These are phyloP conservation scores for Serpula lacrymans DNA, from an alignment of 768 basidiomycete species.

Conservation along the genomic window DNA sequence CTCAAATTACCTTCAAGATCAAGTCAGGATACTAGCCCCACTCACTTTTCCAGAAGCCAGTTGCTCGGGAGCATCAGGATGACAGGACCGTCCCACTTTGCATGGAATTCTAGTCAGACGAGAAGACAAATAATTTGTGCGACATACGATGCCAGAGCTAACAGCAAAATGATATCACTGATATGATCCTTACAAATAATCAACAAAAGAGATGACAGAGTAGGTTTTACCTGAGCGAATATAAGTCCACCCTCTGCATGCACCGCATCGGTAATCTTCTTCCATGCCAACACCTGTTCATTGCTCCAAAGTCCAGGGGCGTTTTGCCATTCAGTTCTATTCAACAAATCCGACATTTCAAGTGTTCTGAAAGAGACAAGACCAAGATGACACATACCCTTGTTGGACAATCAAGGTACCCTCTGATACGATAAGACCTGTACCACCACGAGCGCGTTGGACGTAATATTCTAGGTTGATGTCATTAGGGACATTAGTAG, in stretches of 20 bases:
- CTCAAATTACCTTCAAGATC: too few relatives aligned
- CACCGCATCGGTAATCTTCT: slow-evolving; percentile 43
- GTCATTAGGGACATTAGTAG: slow-evolving; percentile 35
- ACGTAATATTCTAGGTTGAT: slow-evolving; percentile 39
- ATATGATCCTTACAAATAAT: too few relatives aligned
- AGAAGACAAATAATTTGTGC: not conserved
- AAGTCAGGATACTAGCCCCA: too few relatives aligned
- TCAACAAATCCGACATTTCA: not conserved
- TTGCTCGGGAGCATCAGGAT: slow-evolving; percentile 39
- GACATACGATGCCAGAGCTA: too few relatives aligned
- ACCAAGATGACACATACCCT: slow-evolving; percentile 36
- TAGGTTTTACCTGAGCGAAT: slow-evolving; percentile 38
- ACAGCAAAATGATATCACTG: too few relatives aligned
- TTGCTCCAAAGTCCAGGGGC: slow-evolving; percentile 47
- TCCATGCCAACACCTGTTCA: slow-evolving; percentile 44
- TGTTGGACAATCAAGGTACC: slow-evolving; percentile 38
- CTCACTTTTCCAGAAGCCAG: slow-evolving; percentile 32
- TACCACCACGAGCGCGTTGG: slow-evolving; percentile 37
- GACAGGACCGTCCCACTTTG: slow-evolving; percentile 33
- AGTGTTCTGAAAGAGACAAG: not conserved
- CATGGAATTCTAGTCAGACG: not conserved
- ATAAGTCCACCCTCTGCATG: slow-evolving; percentile 43
- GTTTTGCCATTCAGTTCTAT: slow-evolving; percentile 41
- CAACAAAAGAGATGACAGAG: too few relatives aligned
- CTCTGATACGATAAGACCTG: slow-evolving; percentile 40